Conservation (phyloP, 306 rosid genomes). For the Fragaria vesca region DNA sequence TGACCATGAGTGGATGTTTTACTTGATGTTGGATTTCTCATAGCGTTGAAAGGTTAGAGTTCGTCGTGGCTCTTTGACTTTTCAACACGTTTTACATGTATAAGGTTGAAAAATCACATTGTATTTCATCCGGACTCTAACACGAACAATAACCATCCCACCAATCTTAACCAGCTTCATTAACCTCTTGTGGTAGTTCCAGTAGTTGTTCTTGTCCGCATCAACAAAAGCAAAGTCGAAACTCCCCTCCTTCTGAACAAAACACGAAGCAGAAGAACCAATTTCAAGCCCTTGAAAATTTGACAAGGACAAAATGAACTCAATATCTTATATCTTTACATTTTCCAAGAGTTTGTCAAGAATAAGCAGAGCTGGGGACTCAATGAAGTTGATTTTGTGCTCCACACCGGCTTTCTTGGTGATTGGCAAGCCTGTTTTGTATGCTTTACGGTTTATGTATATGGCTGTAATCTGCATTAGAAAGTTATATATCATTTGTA, state of each 20-base stretch:
- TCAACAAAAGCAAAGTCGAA: slow-evolving; percentile 61
- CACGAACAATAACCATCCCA: slow-evolving; percentile 28
- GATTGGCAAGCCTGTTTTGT: slow-evolving; percentile 54
- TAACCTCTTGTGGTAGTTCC: slow-evolving; percentile 53
- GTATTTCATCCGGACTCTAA: no score
- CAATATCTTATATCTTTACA: background rate
- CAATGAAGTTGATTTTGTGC: slow-evolving; percentile 55
- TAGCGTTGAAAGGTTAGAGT: no score
- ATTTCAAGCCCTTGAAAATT: background rate
- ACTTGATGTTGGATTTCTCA: no score
- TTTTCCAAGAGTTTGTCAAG: slow-evolving; percentile 36
- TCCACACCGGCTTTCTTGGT: slow-evolving; percentile 57
- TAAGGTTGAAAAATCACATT: no score
- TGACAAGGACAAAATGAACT: background rate
- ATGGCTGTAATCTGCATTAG: slow-evolving; percentile 50
- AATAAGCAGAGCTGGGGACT: slow-evolving; percentile 51
- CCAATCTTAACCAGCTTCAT: slow-evolving; percentile 47
- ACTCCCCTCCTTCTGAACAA: slow-evolving; percentile 35
- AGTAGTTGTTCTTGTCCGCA: slow-evolving; percentile 49
- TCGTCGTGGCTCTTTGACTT: no score
- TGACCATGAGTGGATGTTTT: no score
- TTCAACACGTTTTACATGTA: no score
- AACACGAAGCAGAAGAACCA: background rate
- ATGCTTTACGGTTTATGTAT: slow-evolving; percentile 41
- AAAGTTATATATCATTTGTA: background rate